phyloP scores from a whole-genome alignment of 2,329 filamentous ascomycete genomes.

The Diaporthe capsici region DNA sequence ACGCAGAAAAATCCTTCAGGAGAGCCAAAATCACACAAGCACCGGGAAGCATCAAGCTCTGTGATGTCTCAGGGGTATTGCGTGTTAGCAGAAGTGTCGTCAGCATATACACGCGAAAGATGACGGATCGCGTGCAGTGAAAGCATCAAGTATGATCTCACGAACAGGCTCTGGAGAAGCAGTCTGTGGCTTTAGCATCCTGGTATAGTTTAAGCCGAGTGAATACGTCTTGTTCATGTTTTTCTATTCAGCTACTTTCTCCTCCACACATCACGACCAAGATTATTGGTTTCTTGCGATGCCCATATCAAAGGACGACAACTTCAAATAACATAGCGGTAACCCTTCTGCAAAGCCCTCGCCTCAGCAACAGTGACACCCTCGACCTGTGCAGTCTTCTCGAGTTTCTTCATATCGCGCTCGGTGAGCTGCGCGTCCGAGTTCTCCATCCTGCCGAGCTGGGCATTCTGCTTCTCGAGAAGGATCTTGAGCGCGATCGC shows the following conservation, averaged over 20 bases:
- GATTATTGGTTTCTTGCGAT: not conserved
- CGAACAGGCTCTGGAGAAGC: not conserved
- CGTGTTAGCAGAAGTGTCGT: no score
- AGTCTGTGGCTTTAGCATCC: not conserved
- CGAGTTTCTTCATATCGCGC: conserved; percentile 60
- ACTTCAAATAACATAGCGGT: conserved; percentile 63
- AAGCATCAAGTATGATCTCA: no score
- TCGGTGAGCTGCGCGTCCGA: conserved; percentile 60
- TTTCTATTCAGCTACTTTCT: not conserved
- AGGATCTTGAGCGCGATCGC: conserved; percentile 57
- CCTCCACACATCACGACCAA: not conserved
- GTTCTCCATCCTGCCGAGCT: conserved; percentile 64
- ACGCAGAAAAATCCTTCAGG: no score
- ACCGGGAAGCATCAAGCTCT: no score
- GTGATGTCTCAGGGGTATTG: no score
- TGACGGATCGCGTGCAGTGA: no score
- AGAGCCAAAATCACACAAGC: not conserved
- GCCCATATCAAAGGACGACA: not conserved
- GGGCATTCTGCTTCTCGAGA: conserved; percentile 56
- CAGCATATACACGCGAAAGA: no score
- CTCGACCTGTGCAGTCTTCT: conserved; percentile 65
- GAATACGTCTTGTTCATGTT: not conserved
- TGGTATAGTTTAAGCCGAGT: not conserved
- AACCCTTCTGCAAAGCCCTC: conserved; percentile 66
- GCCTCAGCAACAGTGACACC: conserved; percentile 64